Evolutionary conservation across 2,329 filamentous ascomycete species (phyloP), one percentile per base, ranked within the genome.

Genomic region (Leptographium wingfieldii): DNA sequence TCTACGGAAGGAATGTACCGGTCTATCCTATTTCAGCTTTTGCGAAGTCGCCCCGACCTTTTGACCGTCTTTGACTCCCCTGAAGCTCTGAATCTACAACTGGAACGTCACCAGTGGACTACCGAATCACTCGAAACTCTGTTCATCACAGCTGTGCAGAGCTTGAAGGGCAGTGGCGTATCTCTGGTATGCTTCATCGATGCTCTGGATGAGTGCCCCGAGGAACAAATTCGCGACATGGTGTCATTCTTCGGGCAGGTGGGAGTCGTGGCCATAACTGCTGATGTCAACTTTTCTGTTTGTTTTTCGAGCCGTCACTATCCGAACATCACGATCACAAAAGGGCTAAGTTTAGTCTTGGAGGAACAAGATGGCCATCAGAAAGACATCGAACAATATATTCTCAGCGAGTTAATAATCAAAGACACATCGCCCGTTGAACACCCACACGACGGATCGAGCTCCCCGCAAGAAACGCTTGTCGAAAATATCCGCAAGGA

Each of bases 301-400:
- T 78, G 74, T 57, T 73, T 80, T 3, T 76, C 77, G 0, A 80
- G 77, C 55, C 69, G 79, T 0, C 74, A 78, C 43, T 80, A 79
- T 25, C 77, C 77, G 0, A 60, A 73, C 6, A 73, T 80, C 27
- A 68, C 58, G 0, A 65, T 74, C 1, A 22, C 31, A 4, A 66
- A 64, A 0, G 70, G 71, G 1, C 56, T 70, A 0, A 58, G 62
- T 1, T 29, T 76, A 0, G 61, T 67, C 0, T 62, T 77, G 0
- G 74, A 77, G 43, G 63, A 66, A 0, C 60, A 66, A 9, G 73
- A 76, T 49, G 48, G 35, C 0, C 63, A 71, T 29, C 74, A 77
- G 62, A 74, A 63, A 56, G n/a, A 65, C 22, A 51, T 57, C 5
- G 11, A 10, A n/a, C 12, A 19, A 22, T 57, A 57, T 9, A 12